These are phyloP conservation scores for Cymbopogon flexuosus DNA, from an alignment of 202 grass and related monocot genomes.

Conservation along the genomic window DNA sequence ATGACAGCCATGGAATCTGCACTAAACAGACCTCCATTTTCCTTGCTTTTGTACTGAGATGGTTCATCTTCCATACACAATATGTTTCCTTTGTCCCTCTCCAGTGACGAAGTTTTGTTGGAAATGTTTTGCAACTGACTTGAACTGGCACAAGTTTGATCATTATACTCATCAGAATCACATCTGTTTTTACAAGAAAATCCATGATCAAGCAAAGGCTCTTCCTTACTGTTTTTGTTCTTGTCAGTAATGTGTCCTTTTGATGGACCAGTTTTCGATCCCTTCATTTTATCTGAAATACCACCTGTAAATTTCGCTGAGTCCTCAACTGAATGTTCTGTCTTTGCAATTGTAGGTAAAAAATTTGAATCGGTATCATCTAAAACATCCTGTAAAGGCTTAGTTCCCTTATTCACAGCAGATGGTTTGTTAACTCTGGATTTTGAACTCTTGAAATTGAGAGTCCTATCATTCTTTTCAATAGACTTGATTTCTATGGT, in stretches of 20 bases:
- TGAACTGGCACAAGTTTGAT: conserved; percentile 36
- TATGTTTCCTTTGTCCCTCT: conserved; percentile 38
- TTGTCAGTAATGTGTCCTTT: conserved; percentile 12
- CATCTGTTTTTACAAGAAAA: conserved; percentile 40
- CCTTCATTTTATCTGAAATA: conserved; percentile 27
- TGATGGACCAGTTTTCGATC: conserved; percentile 27
- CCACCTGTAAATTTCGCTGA: conserved; percentile 1
- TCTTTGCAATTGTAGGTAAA: conserved; percentile 25
- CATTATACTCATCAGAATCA: conserved; percentile 46
- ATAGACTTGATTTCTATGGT: conserved; percentile 40
- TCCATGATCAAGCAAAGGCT: conserved; percentile 40
- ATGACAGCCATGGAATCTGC: conserved; percentile 33
- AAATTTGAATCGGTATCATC: conserved; percentile 25
- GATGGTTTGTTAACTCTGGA: conserved; percentile 25
- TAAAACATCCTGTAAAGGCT: conserved; percentile 30
- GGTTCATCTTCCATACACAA: conserved; percentile 41
- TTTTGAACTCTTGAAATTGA: conserved; percentile 32
- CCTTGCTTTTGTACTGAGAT: conserved; percentile 45
- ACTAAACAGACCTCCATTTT: conserved; percentile 40
- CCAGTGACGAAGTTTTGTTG: not conserved
- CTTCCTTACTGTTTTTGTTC: conserved; percentile 29
- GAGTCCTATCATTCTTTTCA: conserved; percentile 36
- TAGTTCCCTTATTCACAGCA: conserved; percentile 29
- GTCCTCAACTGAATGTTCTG: conserved; percentile 29
- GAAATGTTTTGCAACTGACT: conserved; percentile 22